Percentiles rank a stretch among this genome's conserved stretches.
Conservation (phyloP, 2,329 filamentous ascomycete genomes). For the Epichloe coenophiala region DNA sequence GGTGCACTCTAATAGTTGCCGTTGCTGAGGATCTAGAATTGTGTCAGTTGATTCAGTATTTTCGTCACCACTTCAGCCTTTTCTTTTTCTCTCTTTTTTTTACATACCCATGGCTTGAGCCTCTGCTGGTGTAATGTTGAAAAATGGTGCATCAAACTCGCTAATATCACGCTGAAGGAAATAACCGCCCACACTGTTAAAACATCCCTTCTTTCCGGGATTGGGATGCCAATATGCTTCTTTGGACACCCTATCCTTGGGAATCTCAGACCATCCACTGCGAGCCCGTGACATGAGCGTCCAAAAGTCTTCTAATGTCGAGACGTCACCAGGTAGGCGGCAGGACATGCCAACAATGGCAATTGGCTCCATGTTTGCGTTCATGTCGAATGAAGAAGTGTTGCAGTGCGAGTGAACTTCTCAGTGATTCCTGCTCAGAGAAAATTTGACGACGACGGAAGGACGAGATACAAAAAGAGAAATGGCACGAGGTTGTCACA, state of each 20-base stretch:
- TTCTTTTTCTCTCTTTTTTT: neutral
- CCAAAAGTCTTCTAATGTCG: conserved; percentile 30
- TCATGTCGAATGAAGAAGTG: conserved; percentile 3
- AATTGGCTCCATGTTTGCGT: conserved; percentile 17
- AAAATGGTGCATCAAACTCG: conserved; percentile 38
- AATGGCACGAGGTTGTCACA: too few relatives aligned
- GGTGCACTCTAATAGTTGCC: conserved; percentile 37
- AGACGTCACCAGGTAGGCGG: conserved; percentile 29
- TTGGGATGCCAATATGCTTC: conserved; percentile 29
- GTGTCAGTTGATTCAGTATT: neutral
- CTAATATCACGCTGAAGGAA: conserved; percentile 32
- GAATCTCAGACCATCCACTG: conserved; percentile 27
- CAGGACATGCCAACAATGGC: conserved; percentile 35
- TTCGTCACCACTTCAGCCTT: neutral
- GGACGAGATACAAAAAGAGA: neutral
- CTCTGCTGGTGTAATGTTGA: conserved; percentile 36
- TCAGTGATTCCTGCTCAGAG: neutral
- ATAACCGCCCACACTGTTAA: conserved; percentile 23
- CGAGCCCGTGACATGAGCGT: conserved; percentile 26
- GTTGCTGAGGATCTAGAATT: conserved; percentile 34
- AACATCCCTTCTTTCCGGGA: conserved; percentile 26
- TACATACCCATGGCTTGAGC: conserved; percentile 30
- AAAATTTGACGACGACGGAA: neutral
- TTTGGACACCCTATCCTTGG: conserved; percentile 33
- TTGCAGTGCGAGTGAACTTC: neutral